Evolutionary conservation across 75 land plant genomes (phyloP), one percentile per base, ranked within the genome.

Genomic region (Isoetes taiwanensis): DNA sequence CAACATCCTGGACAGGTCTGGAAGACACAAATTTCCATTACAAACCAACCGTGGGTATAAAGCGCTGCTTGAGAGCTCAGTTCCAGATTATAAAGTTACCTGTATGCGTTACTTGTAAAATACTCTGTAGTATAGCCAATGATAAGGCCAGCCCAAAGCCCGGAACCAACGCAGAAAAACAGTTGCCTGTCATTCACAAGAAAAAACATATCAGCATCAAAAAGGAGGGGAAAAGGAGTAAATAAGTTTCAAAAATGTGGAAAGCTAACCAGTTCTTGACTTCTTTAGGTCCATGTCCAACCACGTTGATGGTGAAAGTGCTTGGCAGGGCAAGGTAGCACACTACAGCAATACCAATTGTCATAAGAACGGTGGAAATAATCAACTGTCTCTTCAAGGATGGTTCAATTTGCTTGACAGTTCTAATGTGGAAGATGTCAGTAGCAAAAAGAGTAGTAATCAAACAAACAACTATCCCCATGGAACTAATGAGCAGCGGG

Each of bases 111-210:
- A 61, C 79, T 75, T 10, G 86, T 82, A 67, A 67, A 82, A 39
- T 79, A 82, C 54, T 82, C 86, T n/a, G 82, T 82, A 24, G 67
- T 61, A 53, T 71, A 82, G 4, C 86, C 86, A 57, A 82, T 82
- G 26, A 79, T 67, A 43, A 82, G 73, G n/a, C 86, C 83, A 33
- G 79, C 83, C 83, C 86, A 82, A 30, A 82, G 64, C 1, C 80
- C 83, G 31, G 72, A 60, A 9, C 58, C 61, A 25, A 81, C 84
- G 34, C 78, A 81, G 66, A 78, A 74, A 59, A 81, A 81, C 9
- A 81, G 65, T 14, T 81, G 69, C 84, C 80, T 80, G 67, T 27
- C 34, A 0, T 14, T 16, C 14, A 21, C 27, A 4, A 10, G 9
- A 60, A 41, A 39, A 8, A n/a, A 19, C 12, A 3, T 5, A 2